Conservation (phyloP, 1,284 basidiomycete genomes). For the Moesziomyces parantarcticus region DNA sequence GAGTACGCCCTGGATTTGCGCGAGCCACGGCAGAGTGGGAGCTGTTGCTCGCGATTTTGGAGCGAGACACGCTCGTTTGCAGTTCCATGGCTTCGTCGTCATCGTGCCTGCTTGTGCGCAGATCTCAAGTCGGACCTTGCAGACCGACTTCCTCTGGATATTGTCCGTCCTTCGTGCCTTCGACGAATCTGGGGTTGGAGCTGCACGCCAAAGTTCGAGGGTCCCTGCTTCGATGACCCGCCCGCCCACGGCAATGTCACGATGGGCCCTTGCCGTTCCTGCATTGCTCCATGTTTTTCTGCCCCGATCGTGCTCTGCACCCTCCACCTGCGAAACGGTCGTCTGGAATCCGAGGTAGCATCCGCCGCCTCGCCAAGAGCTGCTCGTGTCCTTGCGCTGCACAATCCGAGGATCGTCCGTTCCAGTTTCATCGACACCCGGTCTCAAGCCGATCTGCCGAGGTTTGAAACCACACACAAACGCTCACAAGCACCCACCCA, state of each 20-base stretch:
- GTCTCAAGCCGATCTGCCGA: background rate
- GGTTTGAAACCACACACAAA: background rate
- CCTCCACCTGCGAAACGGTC: background rate
- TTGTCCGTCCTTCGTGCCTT: background rate
- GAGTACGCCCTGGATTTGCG: background rate
- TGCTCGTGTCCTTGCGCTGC: too few species aligned
- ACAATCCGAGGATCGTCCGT: background rate
- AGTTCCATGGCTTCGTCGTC: background rate
- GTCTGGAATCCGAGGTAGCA: background rate
- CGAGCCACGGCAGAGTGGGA: background rate
- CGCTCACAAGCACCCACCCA: background rate
- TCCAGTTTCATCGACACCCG: background rate
- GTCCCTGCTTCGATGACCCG: background rate
- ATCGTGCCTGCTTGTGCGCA: background rate
- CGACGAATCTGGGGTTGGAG: background rate
- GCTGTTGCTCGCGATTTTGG: background rate
- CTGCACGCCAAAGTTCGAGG: background rate
- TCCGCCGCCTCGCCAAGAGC: too few species aligned
- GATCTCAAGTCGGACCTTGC: background rate
- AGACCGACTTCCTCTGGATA: background rate
- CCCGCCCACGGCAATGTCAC: background rate
- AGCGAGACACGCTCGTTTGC: background rate
- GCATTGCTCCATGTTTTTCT: background rate
- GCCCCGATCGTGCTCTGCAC: background rate
- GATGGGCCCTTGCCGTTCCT: background rate